Conservation (phyloP, 805 yeast genomes). For the Metschnikowia hibisci region DNA sequence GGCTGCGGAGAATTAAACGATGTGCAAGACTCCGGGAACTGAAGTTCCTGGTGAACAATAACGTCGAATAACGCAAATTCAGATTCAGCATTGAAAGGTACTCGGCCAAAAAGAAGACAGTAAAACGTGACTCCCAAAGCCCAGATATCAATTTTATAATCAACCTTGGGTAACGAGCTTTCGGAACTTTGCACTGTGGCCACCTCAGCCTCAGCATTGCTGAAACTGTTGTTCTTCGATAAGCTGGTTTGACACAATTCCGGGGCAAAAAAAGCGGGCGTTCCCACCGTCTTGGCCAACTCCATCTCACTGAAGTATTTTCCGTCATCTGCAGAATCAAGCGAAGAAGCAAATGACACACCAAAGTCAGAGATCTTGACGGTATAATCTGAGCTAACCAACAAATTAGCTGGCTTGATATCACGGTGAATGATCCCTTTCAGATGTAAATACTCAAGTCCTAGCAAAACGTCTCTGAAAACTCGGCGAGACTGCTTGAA, state of each 20-base stretch:
- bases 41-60: conserved; percentile 59
- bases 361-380: conserved; percentile 98
- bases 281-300: conserved; percentile 93
- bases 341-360: conserved; percentile 68
- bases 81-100: conserved; percentile 85
- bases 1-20: conserved; percentile 36
- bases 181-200: neutral
- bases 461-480: conserved; percentile 79
- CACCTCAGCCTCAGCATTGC: conserved; percentile 1
- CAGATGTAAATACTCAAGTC: conserved; percentile 84
- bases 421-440: conserved; percentile 94
- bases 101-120: conserved; percentile 79
- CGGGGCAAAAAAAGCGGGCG: conserved; percentile 89
- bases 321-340: conserved; percentile 43
- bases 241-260: conserved; percentile 69
- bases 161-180: conserved; percentile 46
- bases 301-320: conserved; percentile 57
- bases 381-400: conserved; percentile 61
- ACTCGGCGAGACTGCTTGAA: conserved; percentile 65
- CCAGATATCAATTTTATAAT: conserved; percentile 93
- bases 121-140: conserved; percentile 90
- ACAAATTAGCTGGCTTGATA: conserved; percentile 89
- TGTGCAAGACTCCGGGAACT: conserved; percentile 46
- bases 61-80: conserved; percentile 83
- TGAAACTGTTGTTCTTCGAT: neutral